Conservation (phyloP, 345 rosid genomes). For the Capsella bursapastoris region DNA sequence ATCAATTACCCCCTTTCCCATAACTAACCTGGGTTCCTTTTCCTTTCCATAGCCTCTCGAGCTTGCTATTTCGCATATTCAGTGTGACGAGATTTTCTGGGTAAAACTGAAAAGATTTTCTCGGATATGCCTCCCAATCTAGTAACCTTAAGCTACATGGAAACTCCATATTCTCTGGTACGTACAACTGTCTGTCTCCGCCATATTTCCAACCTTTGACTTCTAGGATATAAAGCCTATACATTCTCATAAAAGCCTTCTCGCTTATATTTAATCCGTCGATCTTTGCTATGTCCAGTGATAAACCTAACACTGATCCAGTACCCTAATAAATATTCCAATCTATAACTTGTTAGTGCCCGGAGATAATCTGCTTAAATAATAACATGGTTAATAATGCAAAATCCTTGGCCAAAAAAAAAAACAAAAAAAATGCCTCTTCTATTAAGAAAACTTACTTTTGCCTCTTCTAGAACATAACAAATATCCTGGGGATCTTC, state of each 20-base stretch:
- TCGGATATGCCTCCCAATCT: neutral
- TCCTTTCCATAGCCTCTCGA: conserved; percentile 1
- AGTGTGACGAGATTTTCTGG: neutral
- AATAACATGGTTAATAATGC: neutral
- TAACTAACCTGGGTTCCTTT: too few species aligned
- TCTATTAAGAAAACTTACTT: neutral
- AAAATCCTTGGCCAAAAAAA: too few species aligned
- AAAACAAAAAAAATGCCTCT: too few species aligned
- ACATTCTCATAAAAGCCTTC: neutral
- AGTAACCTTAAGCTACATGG: conserved; percentile 14
- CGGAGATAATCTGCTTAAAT: neutral
- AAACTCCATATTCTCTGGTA: conserved; percentile 9
- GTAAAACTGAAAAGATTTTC: conserved; percentile 18
- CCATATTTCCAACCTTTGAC: neutral
- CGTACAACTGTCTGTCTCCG: neutral
- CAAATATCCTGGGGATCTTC: conserved; percentile 26
- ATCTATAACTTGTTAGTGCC: neutral
- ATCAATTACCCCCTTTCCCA: too few species aligned
- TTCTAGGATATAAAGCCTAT: neutral
- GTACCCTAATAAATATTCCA: conserved; percentile 23
- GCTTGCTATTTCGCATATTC: too few species aligned
- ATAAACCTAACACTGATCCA: conserved; percentile 14
- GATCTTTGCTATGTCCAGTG: neutral
- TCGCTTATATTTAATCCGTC: neutral
- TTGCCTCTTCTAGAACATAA: conserved; percentile 13